Conservation (phyloP, 345 rosid genomes). For the Pistacia integerrima region DNA sequence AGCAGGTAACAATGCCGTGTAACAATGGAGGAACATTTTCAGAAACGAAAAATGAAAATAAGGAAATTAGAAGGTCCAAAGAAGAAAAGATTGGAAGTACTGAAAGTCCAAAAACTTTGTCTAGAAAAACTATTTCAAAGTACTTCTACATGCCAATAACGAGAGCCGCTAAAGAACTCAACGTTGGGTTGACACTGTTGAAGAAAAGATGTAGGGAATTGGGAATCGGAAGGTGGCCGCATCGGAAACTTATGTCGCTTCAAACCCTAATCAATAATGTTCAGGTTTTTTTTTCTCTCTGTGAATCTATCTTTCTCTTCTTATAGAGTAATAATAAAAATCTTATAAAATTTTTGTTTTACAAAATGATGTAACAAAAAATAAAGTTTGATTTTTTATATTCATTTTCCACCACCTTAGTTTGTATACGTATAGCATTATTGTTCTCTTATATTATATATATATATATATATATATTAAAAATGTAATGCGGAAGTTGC, state of each 20-base stretch:
- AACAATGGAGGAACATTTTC: neutral
- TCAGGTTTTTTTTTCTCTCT: conserved; percentile 30
- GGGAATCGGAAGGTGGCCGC: conserved; percentile 69
- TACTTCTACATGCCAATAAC: conserved; percentile 66
- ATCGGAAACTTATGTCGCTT: conserved; percentile 64
- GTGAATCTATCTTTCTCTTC: neutral
- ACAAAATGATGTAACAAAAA: no score
- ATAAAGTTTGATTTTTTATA: no score
- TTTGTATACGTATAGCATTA: no score
- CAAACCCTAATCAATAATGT: conserved; percentile 46
- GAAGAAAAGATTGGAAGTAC: conserved; percentile 18
- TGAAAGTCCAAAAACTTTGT: conserved; percentile 23
- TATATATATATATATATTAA: no score
- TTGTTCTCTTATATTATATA: no score
- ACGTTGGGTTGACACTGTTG: conserved; percentile 60
- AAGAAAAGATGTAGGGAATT: conserved; percentile 71
- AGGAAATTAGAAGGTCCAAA: neutral
- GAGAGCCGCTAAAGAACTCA: conserved; percentile 64
- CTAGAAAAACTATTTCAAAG: conserved; percentile 37
- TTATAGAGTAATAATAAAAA: no score
- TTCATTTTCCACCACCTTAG: no score
- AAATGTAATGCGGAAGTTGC: neutral
- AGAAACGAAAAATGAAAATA: conserved; percentile 22
- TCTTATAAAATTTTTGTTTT: no score
- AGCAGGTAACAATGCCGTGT: neutral